phyloP scores from a whole-genome alignment of 768 basidiomycete genomes.

The Amanita polypyramis region DNA sequence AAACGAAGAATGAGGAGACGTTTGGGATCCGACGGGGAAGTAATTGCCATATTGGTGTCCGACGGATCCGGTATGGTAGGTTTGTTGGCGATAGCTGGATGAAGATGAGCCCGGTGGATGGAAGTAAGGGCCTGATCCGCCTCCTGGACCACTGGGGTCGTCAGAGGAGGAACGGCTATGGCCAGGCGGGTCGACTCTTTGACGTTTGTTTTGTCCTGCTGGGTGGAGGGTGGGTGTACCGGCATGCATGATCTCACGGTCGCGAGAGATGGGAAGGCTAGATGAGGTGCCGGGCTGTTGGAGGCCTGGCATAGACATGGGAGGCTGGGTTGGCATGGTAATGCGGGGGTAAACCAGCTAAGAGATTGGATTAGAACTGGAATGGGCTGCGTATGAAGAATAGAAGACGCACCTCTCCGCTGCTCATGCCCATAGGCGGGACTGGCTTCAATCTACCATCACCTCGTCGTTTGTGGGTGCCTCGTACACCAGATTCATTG shows the following conservation, averaged over 20 bases:
- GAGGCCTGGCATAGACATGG: constrained; percentile 18
- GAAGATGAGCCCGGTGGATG: background rate
- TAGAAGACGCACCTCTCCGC: background rate
- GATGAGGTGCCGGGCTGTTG: constrained; percentile 14
- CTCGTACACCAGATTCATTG: constrained; percentile 14
- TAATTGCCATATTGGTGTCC: constrained; percentile 16
- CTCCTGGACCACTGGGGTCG: constrained; percentile 12
- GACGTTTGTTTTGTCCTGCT: constrained; percentile 16
- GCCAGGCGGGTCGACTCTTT: constrained; percentile 11
- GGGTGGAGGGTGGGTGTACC: constrained; percentile 4
- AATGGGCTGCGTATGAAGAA: background rate
- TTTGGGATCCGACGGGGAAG: constrained; percentile 17
- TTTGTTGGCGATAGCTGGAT: constrained; percentile 9
- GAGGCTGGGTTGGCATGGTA: constrained; percentile 20
- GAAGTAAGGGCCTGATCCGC: constrained; percentile 4
- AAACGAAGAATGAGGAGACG: constrained; percentile 19
- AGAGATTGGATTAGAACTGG: constrained; percentile 15
- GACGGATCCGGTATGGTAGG: constrained; percentile 13
- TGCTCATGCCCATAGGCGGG: background rate
- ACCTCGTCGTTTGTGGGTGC: constrained; percentile 18
- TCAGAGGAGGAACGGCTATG: constrained; percentile 20
- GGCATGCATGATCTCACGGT: constrained; percentile 15
- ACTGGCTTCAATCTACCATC: constrained; percentile 23
- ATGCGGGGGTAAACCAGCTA: constrained; percentile 14
- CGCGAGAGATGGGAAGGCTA: constrained; percentile 21